phyloP scores from a whole-genome alignment of 2,329 filamentous ascomycete species.

The Cryphonectria parasitica region DNA sequence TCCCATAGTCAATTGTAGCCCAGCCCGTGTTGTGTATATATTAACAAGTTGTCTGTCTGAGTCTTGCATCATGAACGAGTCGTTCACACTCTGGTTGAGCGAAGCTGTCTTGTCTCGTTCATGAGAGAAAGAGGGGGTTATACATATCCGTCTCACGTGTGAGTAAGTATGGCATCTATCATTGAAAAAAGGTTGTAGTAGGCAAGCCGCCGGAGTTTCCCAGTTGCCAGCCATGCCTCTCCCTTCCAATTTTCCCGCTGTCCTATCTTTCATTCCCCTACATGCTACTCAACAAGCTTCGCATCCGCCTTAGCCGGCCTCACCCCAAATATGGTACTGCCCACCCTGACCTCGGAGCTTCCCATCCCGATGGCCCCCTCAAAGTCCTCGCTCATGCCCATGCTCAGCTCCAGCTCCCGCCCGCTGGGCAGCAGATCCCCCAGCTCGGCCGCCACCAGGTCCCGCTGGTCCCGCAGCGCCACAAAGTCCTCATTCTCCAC shows the following conservation, averaged over 20 bases:
- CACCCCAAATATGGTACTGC: constrained; percentile 90
- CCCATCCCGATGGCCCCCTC: constrained; percentile 84
- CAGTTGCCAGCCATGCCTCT: background rate
- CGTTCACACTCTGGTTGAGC: background rate
- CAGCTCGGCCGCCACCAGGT: constrained; percentile 68
- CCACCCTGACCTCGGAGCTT: constrained; percentile 87
- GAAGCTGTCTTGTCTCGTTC: background rate
- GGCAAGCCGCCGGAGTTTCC: background rate
- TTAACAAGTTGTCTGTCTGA: background rate
- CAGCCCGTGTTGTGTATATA: background rate
- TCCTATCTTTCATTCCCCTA: background rate
- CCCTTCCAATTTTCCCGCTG: no score
- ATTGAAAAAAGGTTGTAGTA: background rate
- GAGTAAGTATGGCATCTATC: background rate
- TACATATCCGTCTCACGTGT: background rate
- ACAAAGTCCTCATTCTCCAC: constrained; percentile 93
- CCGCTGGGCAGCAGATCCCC: constrained; percentile 43
- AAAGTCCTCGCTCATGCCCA: constrained; percentile 98
- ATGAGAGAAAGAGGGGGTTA: background rate
- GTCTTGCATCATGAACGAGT: background rate
- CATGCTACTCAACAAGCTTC: constrained; percentile 59
- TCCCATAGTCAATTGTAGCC: background rate
- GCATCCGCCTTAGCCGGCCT: constrained; percentile 80
- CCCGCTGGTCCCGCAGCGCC: constrained; percentile 68
- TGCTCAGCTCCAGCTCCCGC: constrained; percentile 80